A percentile compares a stretch with the other conserved stretches of the same genome.
Evolutionary conservation across 73 alveolate species (phyloP).

Genomic region (Paramecium tetraurelia): DNA sequence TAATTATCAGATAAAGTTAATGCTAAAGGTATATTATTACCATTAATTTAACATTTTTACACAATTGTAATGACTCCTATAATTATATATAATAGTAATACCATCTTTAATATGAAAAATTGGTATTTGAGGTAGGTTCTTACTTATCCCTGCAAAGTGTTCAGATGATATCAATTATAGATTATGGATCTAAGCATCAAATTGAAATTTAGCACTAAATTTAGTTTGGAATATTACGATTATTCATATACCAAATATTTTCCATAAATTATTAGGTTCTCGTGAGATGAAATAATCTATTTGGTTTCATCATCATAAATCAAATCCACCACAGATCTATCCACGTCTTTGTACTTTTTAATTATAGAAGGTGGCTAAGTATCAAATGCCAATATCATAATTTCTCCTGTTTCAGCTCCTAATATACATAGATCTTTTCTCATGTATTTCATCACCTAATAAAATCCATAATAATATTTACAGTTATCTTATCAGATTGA

Average conservation of each 20-base stretch:
- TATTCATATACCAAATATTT: not conserved
- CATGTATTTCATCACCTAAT: slow-evolving; percentile 40
- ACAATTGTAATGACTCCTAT: not conserved
- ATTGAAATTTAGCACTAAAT: not conserved
- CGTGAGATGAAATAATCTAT: not conserved
- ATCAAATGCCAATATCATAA: slow-evolving; percentile 17
- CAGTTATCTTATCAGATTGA: not conserved
- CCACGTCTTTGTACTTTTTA: not conserved
- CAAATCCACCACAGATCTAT: not conserved
- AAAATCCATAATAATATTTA: not conserved
- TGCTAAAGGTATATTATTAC: not conserved
- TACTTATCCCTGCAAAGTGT: slow-evolving; percentile 11
- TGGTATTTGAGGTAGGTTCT: not conserved
- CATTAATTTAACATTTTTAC: not conserved
- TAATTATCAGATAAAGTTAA: not conserved
- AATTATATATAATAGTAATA: not conserved
- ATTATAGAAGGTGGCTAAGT: not conserved
- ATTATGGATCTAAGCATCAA: not conserved
- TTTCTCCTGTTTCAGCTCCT: not conserved
- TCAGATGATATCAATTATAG: not conserved
- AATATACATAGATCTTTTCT: slow-evolving; percentile 8
- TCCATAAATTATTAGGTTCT: not conserved
- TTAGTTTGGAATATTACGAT: not conserved
- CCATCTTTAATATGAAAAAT: slow-evolving; percentile 7
- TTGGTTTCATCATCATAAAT: slow-evolving; percentile 28